These are phyloP conservation scores for Dactylis glomerata DNA, from an alignment of 176 grass and related monocot species.

Conservation along the genomic window DNA sequence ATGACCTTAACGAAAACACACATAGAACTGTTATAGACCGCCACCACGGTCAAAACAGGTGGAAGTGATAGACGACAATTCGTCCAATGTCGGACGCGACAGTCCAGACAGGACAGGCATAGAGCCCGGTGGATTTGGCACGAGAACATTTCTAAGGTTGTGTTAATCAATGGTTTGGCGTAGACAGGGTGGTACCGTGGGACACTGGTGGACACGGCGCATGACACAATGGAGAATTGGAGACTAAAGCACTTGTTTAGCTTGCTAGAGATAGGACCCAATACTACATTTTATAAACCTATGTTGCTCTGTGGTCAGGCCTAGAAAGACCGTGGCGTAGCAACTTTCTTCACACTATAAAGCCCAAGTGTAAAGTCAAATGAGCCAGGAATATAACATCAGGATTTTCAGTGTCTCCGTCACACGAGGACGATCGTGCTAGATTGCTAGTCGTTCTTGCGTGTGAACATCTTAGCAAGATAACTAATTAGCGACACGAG, in stretches of 20 bases:
- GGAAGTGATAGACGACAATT: not conserved
- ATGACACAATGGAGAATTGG: no score
- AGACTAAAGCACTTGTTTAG: not conserved
- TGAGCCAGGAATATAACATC: not conserved
- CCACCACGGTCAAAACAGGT: not conserved
- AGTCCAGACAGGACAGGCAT: no score
- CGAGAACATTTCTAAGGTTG: no score
- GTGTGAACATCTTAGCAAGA: constrained; percentile 39
- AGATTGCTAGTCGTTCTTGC: constrained; percentile 38
- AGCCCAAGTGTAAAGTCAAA: not conserved
- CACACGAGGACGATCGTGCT: not conserved
- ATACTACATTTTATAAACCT: not conserved
- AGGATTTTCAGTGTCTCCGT: not conserved
- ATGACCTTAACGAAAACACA: no score
- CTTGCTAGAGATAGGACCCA: not conserved
- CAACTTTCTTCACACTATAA: not conserved
- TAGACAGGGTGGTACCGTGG: not conserved
- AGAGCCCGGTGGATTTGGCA: no score
- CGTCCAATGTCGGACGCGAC: no score
- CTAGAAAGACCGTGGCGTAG: not conserved
- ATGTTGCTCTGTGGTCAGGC: not conserved
- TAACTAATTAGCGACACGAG: constrained; percentile 45
- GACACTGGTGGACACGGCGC: not conserved
- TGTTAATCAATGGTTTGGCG: not conserved
- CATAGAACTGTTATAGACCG: not conserved